Base-by-base conservation (phyloP, 2,329 filamentous ascomycete genomes). In the Anisogramma anomala region DNA sequence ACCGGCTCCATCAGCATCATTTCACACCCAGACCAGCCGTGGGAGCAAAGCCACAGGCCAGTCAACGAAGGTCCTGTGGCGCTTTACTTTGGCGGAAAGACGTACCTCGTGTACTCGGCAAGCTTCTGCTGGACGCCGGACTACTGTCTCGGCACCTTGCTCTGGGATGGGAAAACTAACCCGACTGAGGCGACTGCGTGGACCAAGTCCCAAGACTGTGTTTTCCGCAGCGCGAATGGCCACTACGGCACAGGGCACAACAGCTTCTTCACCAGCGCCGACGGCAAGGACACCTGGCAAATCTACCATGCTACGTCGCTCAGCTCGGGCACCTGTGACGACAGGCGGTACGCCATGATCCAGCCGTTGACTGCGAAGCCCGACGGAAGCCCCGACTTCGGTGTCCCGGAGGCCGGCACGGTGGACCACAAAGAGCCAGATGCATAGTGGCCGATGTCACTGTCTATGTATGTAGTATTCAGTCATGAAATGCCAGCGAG, bases 191-290 rank as follows among this genome's bases (percentile, higher is more conserved):
- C 57, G 0, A 52, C 52, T 0, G 67, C 64, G 9, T 77, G 72
- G 73, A 62, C 54, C 3, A 77, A 76, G 60, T 64, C 58, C 3
- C 59, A 71, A 2, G n/a, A n/a, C n/a, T n/a, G n/a, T n/a, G n/a
- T n/a, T n/a, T 65, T 77, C 27, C 65, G 60, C 15, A 67, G 62
- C 33, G 70, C 65, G 2, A 74, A 75, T 44, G 71, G 71, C 3
- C 72, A 74, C 51, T 75, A 69, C 36, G 71, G 72, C 11, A 69
- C 71, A 0, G 72, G 70, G 0, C 71, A 75, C 46, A 75, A 75
- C 49, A 70, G 68, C 3, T 77, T 77, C 61, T 76, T 78, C 57
- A 58, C 55, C 20, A 74, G 69, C 47, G 71, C 72, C 0, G 70
- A 76, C 46, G 69, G 63, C 3, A 65, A 57, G 0, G 63, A 76